Conservation (phyloP, 176 grass and related monocot species). For the Saccharum officinarum region DNA sequence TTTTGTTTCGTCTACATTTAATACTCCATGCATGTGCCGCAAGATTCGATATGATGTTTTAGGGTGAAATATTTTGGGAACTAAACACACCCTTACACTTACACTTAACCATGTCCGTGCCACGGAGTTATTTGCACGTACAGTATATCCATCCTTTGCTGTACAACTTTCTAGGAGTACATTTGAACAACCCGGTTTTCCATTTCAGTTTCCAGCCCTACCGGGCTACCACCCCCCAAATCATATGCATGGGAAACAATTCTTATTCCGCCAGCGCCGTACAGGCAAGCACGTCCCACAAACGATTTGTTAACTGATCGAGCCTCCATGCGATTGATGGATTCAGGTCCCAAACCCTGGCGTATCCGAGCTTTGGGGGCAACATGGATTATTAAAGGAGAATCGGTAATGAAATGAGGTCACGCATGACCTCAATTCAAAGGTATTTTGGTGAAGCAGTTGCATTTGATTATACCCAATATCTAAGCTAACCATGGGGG, state of each 20-base stretch:
- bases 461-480: conserved; percentile 28
- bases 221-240: neutral
- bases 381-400: neutral
- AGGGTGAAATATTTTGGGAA: no score
- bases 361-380: neutral
- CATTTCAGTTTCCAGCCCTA: neutral
- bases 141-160: neutral
- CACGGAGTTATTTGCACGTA: neutral
- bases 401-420: conserved; percentile 55
- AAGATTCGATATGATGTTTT: no score
- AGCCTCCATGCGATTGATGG: neutral
- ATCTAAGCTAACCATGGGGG: conserved; percentile 18
- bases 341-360: neutral
- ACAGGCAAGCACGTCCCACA: neutral
- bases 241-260: neutral
- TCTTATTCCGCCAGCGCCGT: neutral
- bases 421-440: conserved; percentile 54
- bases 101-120: neutral
- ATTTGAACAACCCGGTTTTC: neutral
- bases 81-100: no score
- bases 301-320: neutral
- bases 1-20: no score
- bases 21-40: no score
- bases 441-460: neutral
- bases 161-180: neutral